Base-by-base conservation (phyloP, 148 eudicot species). In the Vaccinium macrocarpon region DNA sequence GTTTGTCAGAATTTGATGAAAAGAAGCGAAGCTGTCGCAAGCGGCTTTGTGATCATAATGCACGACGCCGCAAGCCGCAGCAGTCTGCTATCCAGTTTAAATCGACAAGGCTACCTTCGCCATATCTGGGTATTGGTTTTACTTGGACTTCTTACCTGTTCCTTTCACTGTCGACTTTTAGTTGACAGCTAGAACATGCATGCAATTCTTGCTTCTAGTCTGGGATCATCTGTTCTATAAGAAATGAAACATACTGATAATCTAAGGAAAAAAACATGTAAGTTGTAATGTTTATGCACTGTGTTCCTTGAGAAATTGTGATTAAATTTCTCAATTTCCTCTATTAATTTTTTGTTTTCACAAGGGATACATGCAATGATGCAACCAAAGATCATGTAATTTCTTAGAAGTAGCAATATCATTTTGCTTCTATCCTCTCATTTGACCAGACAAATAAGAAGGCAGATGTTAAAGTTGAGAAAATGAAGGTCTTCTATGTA, bases 11-110 rank as follows among this genome's bases (percentile, higher is more conserved):
- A 66, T 96, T 96, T 82, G 99, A 96, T 82, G 96, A 95, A 61
- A 93, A 88, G 88, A 96, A 96, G 90, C 87, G 96, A 88, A 96
- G 99, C 92, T 96, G 99, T 79, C 95, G 99, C 27, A 92, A 91
- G 89, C 90, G 98, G 76, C 98, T 96, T 50, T 91, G 94, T 83
- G 97, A 95, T 85, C 99, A 96, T 84, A 96, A 96, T 91, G 98
- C 99, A 48, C 89, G 99, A 10, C 94, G 99, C 81, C 89, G 98
- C 82, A 95, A 93, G 87, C 96, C 97, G 83, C 95, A 92, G 87
- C 91, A 91, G 9, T 92, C 95, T 84, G 86, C 92, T 3, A 87
- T 91, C 79, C 97, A 89, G 71, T 91, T 94, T 86, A 91, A 87
- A 79, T 81, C 99, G 0, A 73, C 92, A 84, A 84, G 94, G 82